Base-by-base conservation (phyloP, 2,329 filamentous ascomycete genomes). In the Fusarium mexicanum region DNA sequence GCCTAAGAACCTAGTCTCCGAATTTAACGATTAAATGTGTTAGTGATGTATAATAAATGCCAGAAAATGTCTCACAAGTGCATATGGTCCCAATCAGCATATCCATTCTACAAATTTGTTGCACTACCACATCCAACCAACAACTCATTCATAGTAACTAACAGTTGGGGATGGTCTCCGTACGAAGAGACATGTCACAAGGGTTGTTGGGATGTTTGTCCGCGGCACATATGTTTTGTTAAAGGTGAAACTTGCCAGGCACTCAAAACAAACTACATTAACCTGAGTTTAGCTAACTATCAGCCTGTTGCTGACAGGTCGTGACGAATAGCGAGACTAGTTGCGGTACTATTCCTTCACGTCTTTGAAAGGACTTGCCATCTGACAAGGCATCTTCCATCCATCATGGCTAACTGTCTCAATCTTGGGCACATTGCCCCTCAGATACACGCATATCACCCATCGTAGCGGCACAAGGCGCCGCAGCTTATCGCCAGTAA, bases 1-100 rank as follows among this genome's bases (percentile, higher is more conserved):
- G 5, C 24, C 17, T 14, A 12, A 47, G 18, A 47, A 14, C 12
- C 6, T 0, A 29, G 1, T 20, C 18, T 4, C 12, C 6, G 2
- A 20, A 12, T 22, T 29, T 1, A 14, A 6, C 6, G 13, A 10
- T 47, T 18, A 22, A 22, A 22, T 9, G 5, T 22, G 8, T 20
- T 29, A 47, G 24, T 46, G 44, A 20, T 20, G 8, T 12, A 14
- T 12, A 20, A 46, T 13, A 13, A 26, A 26, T 13, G 43, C 3
- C 18, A 8, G 5, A 26, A 26, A 4, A 17, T 46, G 3, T 20
- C 43, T 18, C 26, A 17, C 12, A 12, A 47, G 18, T 29, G 6
- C 8, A 20, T 1, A 18, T 17, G 11, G n/a, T 24, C 43, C 43
- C 16, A 12, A 20, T 20, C 17, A 3, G 17, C n/a, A 46, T 46